Base-by-base conservation (phyloP, 2,329 filamentous ascomycete species). In the Talaromyces funiculosus region DNA sequence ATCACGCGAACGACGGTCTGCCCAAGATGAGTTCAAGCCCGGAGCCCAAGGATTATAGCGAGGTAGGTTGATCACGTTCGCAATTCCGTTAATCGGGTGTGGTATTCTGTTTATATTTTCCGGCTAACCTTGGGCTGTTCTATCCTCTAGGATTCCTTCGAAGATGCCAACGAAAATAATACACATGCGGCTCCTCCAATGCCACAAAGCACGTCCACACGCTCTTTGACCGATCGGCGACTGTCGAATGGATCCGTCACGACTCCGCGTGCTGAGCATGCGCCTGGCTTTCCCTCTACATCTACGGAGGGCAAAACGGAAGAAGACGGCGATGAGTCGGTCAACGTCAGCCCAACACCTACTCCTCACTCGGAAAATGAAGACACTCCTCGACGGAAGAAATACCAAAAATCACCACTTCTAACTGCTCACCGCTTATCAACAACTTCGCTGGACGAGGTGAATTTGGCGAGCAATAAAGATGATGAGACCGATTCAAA, bases 81-180 rank as follows among this genome's bases (percentile, higher is more conserved):
- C 60, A 45, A 51, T 62, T 42, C 43, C n/a, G 54, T 37, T 37
- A 7, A 40, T 57, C 20, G 10, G 18, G 40, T 16, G 38, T 33
- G 47, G 22, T 57, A 20, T 33, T 31, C 42, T 16, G 38, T 45
- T 35, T 29, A 26, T 35, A 38, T 49, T 2, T 29, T 49, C 33
- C 38, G 35, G 45, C 59, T 61, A 40, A 61, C 42, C 18, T 33
- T 57, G 53, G n/a, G 33, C n/a, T 29, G 33, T 47, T 40, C 47
- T 20, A 29, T 59, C 45, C 49, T n/a, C 29, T 71, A 90, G 87
- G 88, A 92, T 68, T 84, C 84, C 16, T 96, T 95, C 70, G 90
- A 96, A 77, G 91, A 96, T 80, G 91, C 90, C 59, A 73, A 84
- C 81, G 69, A 80, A 73, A 64, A 72, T 66, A 65, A 60, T 62